Conservation (phyloP, 495 filamentous ascomycete species). For the Penicillium tannophilum region DNA sequence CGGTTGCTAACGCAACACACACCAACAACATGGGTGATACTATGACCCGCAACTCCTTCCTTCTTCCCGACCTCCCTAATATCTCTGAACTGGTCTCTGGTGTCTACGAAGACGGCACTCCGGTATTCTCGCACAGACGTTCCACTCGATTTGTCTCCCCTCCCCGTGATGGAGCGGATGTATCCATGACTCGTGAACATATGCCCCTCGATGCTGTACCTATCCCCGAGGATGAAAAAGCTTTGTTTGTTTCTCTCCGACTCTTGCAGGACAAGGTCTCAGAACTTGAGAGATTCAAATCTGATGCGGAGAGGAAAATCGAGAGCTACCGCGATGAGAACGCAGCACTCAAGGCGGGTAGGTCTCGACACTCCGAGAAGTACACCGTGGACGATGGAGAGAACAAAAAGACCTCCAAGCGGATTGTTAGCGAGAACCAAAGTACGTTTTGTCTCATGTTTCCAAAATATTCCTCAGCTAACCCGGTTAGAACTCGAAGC, state of each 20-base stretch:
- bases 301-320: conserved; percentile 56
- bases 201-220: conserved; percentile 63
- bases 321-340: conserved; percentile 61
- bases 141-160: conserved; percentile 60
- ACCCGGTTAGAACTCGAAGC: conserved; percentile 56
- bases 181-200: conserved; percentile 44
- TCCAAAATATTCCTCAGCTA: background rate
- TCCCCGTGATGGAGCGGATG: conserved; percentile 41
- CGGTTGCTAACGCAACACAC: conserved; percentile 13
- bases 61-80: conserved; percentile 69
- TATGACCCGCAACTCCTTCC: conserved; percentile 59
- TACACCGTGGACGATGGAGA: conserved; percentile 43
- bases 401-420: conserved; percentile 36
- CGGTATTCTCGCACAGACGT: conserved; percentile 58
- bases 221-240: conserved; percentile 69
- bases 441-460: conserved; percentile 40
- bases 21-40: conserved; percentile 39
- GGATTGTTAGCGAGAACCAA: conserved; percentile 51
- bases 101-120: conserved; percentile 65
- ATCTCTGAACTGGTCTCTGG: conserved; percentile 73
- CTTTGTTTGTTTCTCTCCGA: conserved; percentile 66
- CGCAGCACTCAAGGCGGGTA: conserved; percentile 52
- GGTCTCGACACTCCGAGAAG: conserved; percentile 46
- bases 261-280: conserved; percentile 68
- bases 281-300: conserved; percentile 60